phyloP scores from a whole-genome alignment of 352 stramenopile genomes.

The Pythium graminicola region DNA sequence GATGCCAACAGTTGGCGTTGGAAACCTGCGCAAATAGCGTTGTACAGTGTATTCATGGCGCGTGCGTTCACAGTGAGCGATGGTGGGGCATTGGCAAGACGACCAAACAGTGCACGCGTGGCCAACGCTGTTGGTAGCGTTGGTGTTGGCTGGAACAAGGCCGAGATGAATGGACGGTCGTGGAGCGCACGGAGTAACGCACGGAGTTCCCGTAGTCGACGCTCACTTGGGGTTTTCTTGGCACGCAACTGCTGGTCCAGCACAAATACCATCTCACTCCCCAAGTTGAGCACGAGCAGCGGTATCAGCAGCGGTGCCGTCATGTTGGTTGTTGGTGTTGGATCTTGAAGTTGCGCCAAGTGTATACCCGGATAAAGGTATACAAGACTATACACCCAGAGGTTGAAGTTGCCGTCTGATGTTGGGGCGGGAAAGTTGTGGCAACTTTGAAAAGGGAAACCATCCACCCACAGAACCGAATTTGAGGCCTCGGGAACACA shows the following conservation, averaged over 20 bases:
- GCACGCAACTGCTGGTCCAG: constrained; percentile 84
- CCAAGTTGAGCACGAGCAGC: constrained; percentile 90
- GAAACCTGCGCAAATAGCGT: constrained; percentile 90
- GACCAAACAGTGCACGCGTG: constrained; percentile 80
- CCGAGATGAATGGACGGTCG: constrained; percentile 80
- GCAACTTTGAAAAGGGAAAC: constrained; percentile 9
- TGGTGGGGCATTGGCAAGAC: constrained; percentile 87
- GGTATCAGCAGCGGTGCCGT: constrained; percentile 77
- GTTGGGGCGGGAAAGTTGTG: constrained; percentile 5
- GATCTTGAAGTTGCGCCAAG: neutral
- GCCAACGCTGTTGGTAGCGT: constrained; percentile 63
- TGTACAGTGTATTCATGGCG: constrained; percentile 91
- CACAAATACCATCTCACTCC: constrained; percentile 90
- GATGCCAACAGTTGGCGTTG: constrained; percentile 85
- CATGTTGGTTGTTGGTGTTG: constrained; percentile 26
- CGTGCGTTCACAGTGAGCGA: constrained; percentile 86
- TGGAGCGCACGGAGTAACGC: constrained; percentile 90
- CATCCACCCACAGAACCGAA: constrained; percentile 1
- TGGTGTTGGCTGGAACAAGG: constrained; percentile 71
- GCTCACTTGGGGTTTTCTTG: constrained; percentile 79
- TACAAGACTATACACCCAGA: neutral
- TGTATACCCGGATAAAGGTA: constrained; percentile 8
- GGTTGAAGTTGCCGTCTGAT: constrained; percentile 4
- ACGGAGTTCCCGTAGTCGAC: constrained; percentile 80
- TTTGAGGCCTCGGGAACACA: neutral